These are phyloP conservation scores for Colletotrichum echinochloae DNA, from an alignment of 2,329 filamentous ascomycete genomes.

Conservation along the genomic window DNA sequence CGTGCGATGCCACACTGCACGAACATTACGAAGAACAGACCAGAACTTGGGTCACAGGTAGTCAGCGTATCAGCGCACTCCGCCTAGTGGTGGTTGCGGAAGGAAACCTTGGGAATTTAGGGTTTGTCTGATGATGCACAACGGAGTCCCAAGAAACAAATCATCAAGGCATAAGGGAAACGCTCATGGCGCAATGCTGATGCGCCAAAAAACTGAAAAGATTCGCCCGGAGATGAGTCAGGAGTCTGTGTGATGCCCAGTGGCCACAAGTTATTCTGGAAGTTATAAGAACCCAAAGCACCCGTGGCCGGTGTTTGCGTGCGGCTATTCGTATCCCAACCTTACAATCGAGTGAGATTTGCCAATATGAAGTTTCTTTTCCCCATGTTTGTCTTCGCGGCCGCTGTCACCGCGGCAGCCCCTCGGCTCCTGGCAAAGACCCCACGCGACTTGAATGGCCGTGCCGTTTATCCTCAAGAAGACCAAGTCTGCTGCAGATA, in stretches of 20 bases:
- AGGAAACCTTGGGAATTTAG: not conserved
- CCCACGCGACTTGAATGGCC: not conserved
- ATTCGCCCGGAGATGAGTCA: not conserved
- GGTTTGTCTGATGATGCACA: not conserved
- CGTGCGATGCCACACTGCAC: not conserved
- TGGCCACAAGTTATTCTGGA: not conserved
- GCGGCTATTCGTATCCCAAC: not conserved
- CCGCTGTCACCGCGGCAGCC: not conserved
- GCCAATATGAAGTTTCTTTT: not conserved
- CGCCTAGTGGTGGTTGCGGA: not conserved
- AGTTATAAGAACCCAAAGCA: conserved; percentile 1
- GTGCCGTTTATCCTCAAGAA: conserved; percentile 1
- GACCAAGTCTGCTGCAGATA: conserved; percentile 12
- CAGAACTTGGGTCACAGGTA: too few relatives aligned
- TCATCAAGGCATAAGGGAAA: not conserved
- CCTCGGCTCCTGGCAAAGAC: not conserved
- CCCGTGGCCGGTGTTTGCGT: not conserved
- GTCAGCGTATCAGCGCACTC: not conserved
- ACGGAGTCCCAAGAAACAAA: not conserved
- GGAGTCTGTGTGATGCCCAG: not conserved
- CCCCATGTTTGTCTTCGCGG: not conserved
- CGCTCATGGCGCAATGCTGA: not conserved
- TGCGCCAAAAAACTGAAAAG: not conserved
- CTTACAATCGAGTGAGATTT: not conserved
- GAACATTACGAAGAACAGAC: not conserved